Base-by-base conservation (phyloP, 306 rosid species). In the Lathyrus aphaca region DNA sequence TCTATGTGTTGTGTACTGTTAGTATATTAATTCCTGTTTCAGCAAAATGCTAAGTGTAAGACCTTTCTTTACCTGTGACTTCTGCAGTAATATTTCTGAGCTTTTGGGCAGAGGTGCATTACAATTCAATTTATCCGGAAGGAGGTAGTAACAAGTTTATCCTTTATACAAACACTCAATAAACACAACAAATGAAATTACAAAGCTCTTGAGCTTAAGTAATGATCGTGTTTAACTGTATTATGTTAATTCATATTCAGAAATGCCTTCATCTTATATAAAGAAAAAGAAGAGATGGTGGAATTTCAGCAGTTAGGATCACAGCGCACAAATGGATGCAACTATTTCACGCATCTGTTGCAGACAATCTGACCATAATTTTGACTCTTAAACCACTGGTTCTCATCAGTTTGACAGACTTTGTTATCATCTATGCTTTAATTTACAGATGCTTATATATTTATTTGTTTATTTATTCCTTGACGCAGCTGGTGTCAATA, bases 41-140 rank as follows among this genome's bases (percentile, higher is more conserved):
- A 54, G 43, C 23, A 5, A 46, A 74, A 42, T 66, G 37, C 74
- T 67, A 30, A 79, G 67, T 42, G 10, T 71, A 16, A 45, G 57
- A 67, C 17, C 30, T 50, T 1, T 42, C 66, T 38, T 68, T 77
- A 69, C 48, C 42, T 72, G 77, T 51, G 50, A 76, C 71, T 65
- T 61, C 23, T 90, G 97, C 98, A 93, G 98, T 93, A 77, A 88
- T 93, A 76, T 93, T 84, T 87, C 80, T 93, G 82, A 93, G 98
- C 91, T 93, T 93, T 81, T 93, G 98, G 98, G 98, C 98, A 18
- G 98, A 93, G 89, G 98, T 93, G 81, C 98, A 93, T 83, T 93
- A 93, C 84, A 93, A 93, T 82, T 83, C 98, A 38, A 93, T 93
- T 40, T 90, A 93, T 84, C 97, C 98, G 0, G 88, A 93, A 85